Conservation (phyloP, 75 land plant genomes). For the Chamaecyparis obtusa region DNA sequence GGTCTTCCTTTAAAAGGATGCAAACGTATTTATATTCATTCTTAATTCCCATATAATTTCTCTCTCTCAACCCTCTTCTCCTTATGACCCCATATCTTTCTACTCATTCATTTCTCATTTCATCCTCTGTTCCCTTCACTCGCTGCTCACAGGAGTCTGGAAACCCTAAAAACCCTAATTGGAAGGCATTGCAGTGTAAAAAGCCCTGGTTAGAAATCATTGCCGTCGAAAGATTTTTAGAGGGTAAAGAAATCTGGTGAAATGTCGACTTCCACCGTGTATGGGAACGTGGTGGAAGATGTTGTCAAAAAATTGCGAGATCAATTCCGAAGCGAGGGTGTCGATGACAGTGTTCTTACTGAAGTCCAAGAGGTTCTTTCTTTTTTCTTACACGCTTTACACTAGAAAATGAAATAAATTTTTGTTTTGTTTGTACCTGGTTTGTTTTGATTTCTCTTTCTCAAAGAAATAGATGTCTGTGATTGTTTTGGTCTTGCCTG, state of each 20-base stretch:
- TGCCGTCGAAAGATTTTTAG: background rate
- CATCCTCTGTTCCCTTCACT: slow-evolving; percentile 2
- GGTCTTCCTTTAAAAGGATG: slow-evolving; percentile 32
- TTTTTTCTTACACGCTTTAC: background rate
- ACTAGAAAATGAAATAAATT: background rate
- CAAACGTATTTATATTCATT: slow-evolving; percentile 80
- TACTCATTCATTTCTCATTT: slow-evolving; percentile 14
- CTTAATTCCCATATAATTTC: slow-evolving; percentile 33
- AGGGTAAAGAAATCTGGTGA: slow-evolving; percentile 7
- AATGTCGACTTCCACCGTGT: slow-evolving; percentile 50
- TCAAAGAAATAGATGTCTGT: background rate
- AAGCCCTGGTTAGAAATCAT: background rate
- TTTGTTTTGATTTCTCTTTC: background rate
- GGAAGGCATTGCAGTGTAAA: background rate
- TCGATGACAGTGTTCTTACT: slow-evolving; percentile 68
- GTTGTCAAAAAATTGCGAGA: slow-evolving; percentile 87
- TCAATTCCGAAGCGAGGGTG: slow-evolving; percentile 69
- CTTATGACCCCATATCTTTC: background rate
- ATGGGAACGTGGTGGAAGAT: slow-evolving; percentile 78
- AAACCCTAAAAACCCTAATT: background rate
- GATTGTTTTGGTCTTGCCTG: background rate
- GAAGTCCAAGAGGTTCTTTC: slow-evolving; percentile 80
- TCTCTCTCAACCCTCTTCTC: slow-evolving; percentile 26
- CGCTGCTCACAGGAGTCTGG: background rate
- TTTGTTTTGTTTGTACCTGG: background rate